These are phyloP conservation scores for Paralagenidium karlingii DNA, from an alignment of 352 stramenopile genomes.

Conservation along the genomic window DNA sequence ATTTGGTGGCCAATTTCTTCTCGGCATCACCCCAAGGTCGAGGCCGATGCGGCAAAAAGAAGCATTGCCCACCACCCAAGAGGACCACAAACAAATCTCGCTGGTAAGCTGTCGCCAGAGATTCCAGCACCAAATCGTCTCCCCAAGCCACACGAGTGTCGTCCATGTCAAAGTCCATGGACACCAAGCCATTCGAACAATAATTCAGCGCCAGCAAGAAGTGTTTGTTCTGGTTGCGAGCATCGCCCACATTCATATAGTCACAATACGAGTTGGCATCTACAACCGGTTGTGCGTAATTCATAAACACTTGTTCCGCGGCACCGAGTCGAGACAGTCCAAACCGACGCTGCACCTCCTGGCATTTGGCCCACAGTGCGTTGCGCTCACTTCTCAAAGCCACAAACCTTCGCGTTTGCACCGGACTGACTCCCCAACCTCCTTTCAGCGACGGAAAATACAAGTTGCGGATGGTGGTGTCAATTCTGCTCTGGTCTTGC, in stretches of 20 bases:
- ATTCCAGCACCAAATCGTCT: constrained; percentile 77
- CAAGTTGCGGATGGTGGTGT: constrained; percentile 74
- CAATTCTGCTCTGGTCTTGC: constrained; percentile 62
- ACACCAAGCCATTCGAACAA: constrained; percentile 58
- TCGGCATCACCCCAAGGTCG: constrained; percentile 11
- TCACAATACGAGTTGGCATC: constrained; percentile 73
- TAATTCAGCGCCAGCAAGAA: constrained; percentile 77
- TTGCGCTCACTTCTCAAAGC: constrained; percentile 51
- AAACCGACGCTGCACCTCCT: constrained; percentile 62
- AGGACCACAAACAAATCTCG: constrained; percentile 82
- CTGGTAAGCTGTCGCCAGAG: constrained; percentile 76
- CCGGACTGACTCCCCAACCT: constrained; percentile 71
- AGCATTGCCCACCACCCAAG: constrained; percentile 81
- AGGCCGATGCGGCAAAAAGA: constrained; percentile 75
- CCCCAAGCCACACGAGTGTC: constrained; percentile 75
- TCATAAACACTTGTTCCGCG: constrained; percentile 65
- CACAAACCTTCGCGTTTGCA: constrained; percentile 73
- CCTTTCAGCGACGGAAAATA: constrained; percentile 75
- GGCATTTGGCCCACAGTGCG: constrained; percentile 61
- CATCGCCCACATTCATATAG: constrained; percentile 71
- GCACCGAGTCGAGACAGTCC: constrained; percentile 67
- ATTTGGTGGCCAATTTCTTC: constrained; percentile 8
- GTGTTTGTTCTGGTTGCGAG: constrained; percentile 45
- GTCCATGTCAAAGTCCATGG: constrained; percentile 67
- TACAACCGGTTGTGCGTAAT: constrained; percentile 51